These are phyloP conservation scores for Fusarium stilboides DNA, from an alignment of 2,329 filamentous ascomycete genomes.

Conservation along the genomic window DNA sequence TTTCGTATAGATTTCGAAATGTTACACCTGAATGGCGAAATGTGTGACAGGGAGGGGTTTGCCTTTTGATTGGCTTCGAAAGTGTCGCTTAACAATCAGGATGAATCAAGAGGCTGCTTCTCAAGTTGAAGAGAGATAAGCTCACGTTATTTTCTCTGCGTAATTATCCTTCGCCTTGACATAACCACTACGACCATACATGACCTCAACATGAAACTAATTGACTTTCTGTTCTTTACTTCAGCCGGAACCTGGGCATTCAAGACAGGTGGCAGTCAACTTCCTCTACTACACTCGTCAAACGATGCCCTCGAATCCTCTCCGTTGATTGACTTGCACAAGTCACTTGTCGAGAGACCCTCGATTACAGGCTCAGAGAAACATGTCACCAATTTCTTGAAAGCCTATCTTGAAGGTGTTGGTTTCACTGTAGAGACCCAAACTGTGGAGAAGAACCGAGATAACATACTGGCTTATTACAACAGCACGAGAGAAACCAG, in stretches of 20 bases:
- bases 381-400: conserved; percentile 2
- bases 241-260: not conserved
- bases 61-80: not conserved
- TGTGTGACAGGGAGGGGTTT: not conserved
- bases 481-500: not conserved
- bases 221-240: not conserved
- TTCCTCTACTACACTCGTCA: not conserved
- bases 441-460: not conserved
- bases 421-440: conserved; percentile 10
- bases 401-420: not conserved
- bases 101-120: not conserved
- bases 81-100: not conserved
- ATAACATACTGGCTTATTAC: conserved; percentile 15
- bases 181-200: not conserved
- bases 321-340: not conserved
- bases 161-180: conserved; percentile 6
- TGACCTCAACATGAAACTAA: conserved; percentile 3
- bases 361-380: conserved; percentile 14
- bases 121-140: too few species aligned
- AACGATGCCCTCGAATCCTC: not conserved
- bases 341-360: conserved; percentile 1
- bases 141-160: not conserved
- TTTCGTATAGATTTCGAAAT: not conserved
- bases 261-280: accelerated
- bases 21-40: not conserved